Conservation (phyloP, 805 yeast species). For the Candida fluviatilis region DNA sequence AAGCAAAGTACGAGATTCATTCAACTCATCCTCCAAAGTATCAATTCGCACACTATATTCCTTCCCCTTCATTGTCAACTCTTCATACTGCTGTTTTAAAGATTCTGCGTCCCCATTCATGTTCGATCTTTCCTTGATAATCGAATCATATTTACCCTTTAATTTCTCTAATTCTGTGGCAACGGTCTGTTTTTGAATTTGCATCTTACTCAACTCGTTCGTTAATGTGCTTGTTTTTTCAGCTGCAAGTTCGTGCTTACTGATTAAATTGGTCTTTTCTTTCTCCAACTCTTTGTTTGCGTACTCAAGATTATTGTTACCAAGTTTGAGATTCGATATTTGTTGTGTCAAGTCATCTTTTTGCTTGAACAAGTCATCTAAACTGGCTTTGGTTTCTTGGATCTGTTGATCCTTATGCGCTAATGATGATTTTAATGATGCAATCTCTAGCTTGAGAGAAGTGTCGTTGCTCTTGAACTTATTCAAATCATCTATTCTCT, state of each 20-base stretch:
- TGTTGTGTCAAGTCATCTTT: conserved; percentile 35
- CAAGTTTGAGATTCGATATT: conserved; percentile 34
- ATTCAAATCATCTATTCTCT: conserved; percentile 24
- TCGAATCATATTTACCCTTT: conserved; percentile 31
- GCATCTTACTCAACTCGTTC: conserved; percentile 36
- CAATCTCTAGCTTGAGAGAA: conserved; percentile 45
- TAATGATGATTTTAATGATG: conserved; percentile 42
- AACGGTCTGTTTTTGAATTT: conserved; percentile 39
- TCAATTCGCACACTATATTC: conserved; percentile 63
- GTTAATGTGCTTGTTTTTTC: conserved; percentile 27
- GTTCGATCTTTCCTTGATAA: conserved; percentile 28
- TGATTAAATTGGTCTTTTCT: conserved; percentile 37
- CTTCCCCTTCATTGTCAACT: conserved; percentile 57
- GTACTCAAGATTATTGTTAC: conserved; percentile 35
- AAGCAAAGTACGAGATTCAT: conserved; percentile 64
- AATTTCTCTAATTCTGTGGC: conserved; percentile 36
- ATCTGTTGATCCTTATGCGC: conserved; percentile 42
- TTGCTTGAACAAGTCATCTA: conserved; percentile 35
- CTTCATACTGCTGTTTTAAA: conserved; percentile 68
- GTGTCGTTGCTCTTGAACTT: conserved; percentile 36
- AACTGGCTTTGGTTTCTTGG: conserved; percentile 30
- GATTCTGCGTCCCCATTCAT: conserved; percentile 38
- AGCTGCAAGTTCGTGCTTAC: conserved; percentile 37
- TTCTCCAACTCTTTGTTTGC: conserved; percentile 31
- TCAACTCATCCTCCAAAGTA: conserved; percentile 75